Evolutionary conservation across 306 rosid species (phyloP), one percentile per base, ranked within the genome.

Genomic region (Dryas drummondii): DNA sequence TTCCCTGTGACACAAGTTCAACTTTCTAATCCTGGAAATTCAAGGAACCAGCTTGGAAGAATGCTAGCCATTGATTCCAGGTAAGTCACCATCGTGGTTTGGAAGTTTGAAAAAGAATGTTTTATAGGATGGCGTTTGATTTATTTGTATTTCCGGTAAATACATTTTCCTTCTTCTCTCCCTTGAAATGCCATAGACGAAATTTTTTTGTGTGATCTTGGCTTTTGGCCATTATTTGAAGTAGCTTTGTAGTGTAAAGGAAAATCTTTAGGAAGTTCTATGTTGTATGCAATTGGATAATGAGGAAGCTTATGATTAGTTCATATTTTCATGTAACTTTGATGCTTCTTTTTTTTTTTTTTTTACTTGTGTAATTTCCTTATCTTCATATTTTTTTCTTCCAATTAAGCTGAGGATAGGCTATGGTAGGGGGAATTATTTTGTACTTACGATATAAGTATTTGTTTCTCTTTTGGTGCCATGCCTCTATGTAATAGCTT

Each of bases 1-100:
- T 86, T 88, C 51, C 90, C 98, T 3, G 70, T 88, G 66, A 82
- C 91, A 17, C 96, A 91, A 71, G 85, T 94, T 79, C 88, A 88
- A 66, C 88, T 91, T 72, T 91, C 96, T 70, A 82, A 73, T 82
- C 93, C 98, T 79, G 98, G 98, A 83, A 90, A 90, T 71, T 49
- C 79, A 22, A 84, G 88, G 80, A 78, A 83, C 86, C 88, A 87
- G 79, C 93, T 88, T 45, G 98, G 96, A 82, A 87, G 98, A 88
- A 79, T 87, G 96, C 77, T 94, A 55, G 86, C 89, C 17, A 79
- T 92, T 84, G 94, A 94, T 86, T 82, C 96, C 66, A 90, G 91
- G 98, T 90, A 80, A 53, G 76, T 74, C 73, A 63, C 22, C 70
- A 75, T 74, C 80, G 62, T 76, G 51, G 65, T 66, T 53, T 22